phyloP scores from a whole-genome alignment of 495 filamentous ascomycete genomes.

The Darksidea phi region DNA sequence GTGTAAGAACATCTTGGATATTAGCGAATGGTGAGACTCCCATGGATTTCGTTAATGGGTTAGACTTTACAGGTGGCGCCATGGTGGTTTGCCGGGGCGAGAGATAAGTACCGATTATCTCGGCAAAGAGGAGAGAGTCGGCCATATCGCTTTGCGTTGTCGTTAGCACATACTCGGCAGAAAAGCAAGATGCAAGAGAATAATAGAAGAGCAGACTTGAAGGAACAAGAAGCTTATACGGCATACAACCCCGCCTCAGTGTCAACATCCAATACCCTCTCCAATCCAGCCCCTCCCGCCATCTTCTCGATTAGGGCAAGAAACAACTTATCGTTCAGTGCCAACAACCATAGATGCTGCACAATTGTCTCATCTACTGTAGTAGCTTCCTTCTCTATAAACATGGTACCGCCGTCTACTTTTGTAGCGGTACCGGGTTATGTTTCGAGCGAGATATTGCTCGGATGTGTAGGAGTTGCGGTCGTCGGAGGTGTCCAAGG shows the following conservation, averaged over 20 bases:
- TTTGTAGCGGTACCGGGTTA: constrained; percentile 40
- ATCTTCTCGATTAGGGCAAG: constrained; percentile 36
- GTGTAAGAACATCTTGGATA: constrained; percentile 32
- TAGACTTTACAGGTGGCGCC: constrained; percentile 35
- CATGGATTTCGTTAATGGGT: constrained; percentile 41
- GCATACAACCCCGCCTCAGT: constrained; percentile 44
- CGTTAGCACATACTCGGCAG: not conserved
- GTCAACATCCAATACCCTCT: constrained; percentile 40
- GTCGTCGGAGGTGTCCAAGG: constrained; percentile 24
- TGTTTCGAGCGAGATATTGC: constrained; percentile 35
- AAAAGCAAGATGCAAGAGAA: not conserved
- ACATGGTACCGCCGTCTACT: constrained; percentile 41
- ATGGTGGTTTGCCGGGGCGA: constrained; percentile 32
- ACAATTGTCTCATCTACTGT: constrained; percentile 30
- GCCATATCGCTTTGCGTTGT: constrained; percentile 38
- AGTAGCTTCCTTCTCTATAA: constrained; percentile 35
- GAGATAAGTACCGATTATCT: constrained; percentile 35
- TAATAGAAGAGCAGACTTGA: not conserved
- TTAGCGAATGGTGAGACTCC: constrained; percentile 31
- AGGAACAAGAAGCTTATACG: constrained; percentile 24
- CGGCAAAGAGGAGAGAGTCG: constrained; percentile 25
- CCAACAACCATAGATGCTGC: constrained; percentile 39
- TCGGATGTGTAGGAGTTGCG: constrained; percentile 33
- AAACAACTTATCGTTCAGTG: constrained; percentile 38
- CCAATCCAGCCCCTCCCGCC: constrained; percentile 5